Evolutionary conservation across 129 eudicot genomes (phyloP).

Genomic region (Ambrosia artemisiifolia): DNA sequence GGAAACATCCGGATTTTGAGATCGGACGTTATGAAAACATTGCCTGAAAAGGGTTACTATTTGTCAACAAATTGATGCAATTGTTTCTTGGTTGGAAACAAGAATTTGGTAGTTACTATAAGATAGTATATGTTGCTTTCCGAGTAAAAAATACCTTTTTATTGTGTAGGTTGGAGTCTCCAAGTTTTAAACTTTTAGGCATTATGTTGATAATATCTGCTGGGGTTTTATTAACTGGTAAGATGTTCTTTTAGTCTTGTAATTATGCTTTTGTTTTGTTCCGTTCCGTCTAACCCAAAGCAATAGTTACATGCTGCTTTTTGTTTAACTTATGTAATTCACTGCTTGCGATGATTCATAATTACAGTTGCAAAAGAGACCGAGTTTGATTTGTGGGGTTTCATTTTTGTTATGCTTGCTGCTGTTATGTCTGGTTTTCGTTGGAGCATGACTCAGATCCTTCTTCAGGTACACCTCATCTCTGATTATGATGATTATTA

Average conservation of each 20-base stretch:
- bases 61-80: not conserved
- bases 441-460: conserved; percentile 98
- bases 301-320: not conserved
- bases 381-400: conserved; percentile 93
- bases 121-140: not conserved
- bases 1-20: too few relatives aligned
- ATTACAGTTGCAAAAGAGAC: conserved; percentile 87
- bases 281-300: not conserved
- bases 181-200: conserved; percentile 81
- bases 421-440: conserved; percentile 99
- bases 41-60: not conserved
- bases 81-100: not conserved
- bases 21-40: too few relatives aligned
- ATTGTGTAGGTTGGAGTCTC: conserved; percentile 86
- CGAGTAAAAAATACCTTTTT: conserved; percentile 22
- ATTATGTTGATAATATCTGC: conserved; percentile 77
- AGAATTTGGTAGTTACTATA: not conserved
- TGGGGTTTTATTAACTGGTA: conserved; percentile 91
- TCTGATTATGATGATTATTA: conserved; percentile 3
- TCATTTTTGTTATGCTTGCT: conserved; percentile 92
- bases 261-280: not conserved
- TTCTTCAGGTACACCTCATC: conserved; percentile 69
- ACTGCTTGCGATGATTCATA: not conserved
- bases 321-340: not conserved
- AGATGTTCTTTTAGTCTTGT: conserved; percentile 9